A percentile compares a stretch with the other conserved stretches of the same genome.
These are phyloP conservation scores for Echeveria elegans DNA, from an alignment of 164 flowering plant species.

Conservation along the genomic window DNA sequence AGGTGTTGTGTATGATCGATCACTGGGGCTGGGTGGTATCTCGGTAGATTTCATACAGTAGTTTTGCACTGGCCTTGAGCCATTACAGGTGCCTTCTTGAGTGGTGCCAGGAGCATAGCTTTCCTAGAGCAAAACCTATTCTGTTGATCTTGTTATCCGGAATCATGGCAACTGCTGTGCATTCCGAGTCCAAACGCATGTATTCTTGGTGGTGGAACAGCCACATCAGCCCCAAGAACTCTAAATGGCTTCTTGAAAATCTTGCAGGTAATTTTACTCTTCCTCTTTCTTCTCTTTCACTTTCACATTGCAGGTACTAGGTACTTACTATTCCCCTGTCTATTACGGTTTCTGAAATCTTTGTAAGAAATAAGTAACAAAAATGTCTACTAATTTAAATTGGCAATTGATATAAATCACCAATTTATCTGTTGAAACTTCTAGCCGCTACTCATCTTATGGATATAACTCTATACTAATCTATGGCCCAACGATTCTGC, in stretches of 20 bases:
- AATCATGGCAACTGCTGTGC: constrained; percentile 41
- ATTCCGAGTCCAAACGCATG: constrained; percentile 39
- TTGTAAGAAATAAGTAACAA: too few relatives aligned
- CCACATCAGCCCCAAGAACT: constrained; percentile 65
- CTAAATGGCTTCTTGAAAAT: constrained; percentile 75
- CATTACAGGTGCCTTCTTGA: too few relatives aligned
- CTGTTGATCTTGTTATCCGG: too few relatives aligned
- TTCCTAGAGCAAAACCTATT: constrained; percentile 24
- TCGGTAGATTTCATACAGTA: neutral
- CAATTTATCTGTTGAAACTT: too few relatives aligned
- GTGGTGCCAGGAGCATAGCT: constrained; percentile 19
- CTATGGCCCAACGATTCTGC: constrained; percentile 16
- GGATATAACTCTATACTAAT: neutral
- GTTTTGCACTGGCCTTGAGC: constrained; percentile 31
- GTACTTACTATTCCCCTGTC: too few relatives aligned
- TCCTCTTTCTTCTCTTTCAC: neutral
- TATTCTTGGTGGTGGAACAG: constrained; percentile 88
- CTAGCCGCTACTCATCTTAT: too few relatives aligned
- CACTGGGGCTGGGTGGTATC: neutral
- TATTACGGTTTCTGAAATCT: too few relatives aligned
- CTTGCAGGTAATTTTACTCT: constrained; percentile 36
- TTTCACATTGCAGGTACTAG: too few relatives aligned
- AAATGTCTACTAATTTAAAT: too few relatives aligned
- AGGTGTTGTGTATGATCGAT: neutral
- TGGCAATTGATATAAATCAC: neutral